phyloP scores from a whole-genome alignment of 2,329 filamentous ascomycete species.

The Cadophora malorum region DNA sequence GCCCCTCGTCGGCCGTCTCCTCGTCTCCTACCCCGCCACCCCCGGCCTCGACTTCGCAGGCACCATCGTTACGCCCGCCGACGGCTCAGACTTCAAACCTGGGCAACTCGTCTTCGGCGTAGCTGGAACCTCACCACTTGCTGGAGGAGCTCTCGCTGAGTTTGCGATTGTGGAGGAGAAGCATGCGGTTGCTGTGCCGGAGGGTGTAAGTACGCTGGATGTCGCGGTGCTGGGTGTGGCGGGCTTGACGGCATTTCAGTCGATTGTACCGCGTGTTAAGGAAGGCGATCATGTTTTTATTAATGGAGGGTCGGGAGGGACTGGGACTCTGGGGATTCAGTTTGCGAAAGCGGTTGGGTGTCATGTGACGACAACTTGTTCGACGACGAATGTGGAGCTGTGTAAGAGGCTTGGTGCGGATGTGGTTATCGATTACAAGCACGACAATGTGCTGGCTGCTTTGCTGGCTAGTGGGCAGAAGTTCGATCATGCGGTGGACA shows the following conservation, averaged over 20 bases:
- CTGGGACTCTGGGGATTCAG: conserved; percentile 66
- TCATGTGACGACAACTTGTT: conserved; percentile 65
- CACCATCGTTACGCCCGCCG: conserved; percentile 29
- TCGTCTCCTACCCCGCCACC: conserved; percentile 51
- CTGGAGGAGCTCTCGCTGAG: conserved; percentile 30
- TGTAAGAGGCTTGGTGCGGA: conserved; percentile 63
- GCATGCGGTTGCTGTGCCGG: conserved; percentile 23
- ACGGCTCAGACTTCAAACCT: conserved; percentile 25
- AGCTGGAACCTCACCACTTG: conserved; percentile 15
- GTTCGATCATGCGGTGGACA: conserved; percentile 39
- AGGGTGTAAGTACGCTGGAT: conserved; percentile 31
- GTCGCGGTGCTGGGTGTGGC: conserved; percentile 31
- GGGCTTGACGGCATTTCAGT: conserved; percentile 36
- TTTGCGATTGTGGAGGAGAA: conserved; percentile 22
- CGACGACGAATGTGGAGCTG: conserved; percentile 60
- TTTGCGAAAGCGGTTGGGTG: conserved; percentile 67
- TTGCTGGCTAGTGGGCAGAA: conserved; percentile 28
- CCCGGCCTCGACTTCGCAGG: conserved; percentile 46
- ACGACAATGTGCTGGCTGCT: conserved; percentile 28
- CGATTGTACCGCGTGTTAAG: conserved; percentile 52
- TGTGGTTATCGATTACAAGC: conserved; percentile 37
- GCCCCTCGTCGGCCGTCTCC: conserved; percentile 47
- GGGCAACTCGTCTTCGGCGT: conserved; percentile 48
- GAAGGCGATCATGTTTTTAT: conserved; percentile 65
- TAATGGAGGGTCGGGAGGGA: conserved; percentile 69